Evolutionary conservation across 495 filamentous ascomycete species (phyloP).

Genomic region (Hyphodiscus hymeniophilus): DNA sequence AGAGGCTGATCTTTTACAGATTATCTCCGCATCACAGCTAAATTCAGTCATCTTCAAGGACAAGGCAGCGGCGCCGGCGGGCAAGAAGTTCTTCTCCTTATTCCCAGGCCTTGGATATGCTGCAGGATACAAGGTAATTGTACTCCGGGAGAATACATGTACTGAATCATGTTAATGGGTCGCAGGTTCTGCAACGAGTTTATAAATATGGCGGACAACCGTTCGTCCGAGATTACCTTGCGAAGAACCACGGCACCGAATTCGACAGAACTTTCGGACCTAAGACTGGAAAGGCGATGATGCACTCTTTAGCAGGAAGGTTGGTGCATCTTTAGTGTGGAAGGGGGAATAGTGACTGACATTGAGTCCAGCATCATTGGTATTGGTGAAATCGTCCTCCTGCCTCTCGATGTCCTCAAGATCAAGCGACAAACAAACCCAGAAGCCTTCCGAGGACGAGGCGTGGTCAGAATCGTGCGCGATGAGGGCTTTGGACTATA

Average conservation of each 20-base stretch:
- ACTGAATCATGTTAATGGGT: background rate
- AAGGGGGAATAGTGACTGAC: slow-evolving; percentile 11
- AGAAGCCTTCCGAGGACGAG: slow-evolving; percentile 91
- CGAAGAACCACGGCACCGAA: slow-evolving; percentile 64
- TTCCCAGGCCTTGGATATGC: slow-evolving; percentile 97
- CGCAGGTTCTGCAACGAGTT: slow-evolving; percentile 77
- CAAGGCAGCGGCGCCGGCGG: slow-evolving; percentile 59
- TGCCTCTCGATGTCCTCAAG: slow-evolving; percentile 95
- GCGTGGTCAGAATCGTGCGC: slow-evolving; percentile 76
- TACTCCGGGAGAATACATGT: too few species aligned
- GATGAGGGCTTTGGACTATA: slow-evolving; percentile 97
- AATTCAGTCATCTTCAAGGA: slow-evolving; percentile 94
- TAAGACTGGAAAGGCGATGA: slow-evolving; percentile 95
- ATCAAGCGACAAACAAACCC: slow-evolving; percentile 99
- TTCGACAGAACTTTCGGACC: slow-evolving; percentile 91
- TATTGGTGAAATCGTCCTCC: slow-evolving; percentile 91
- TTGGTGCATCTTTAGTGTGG: slow-evolving; percentile 25
- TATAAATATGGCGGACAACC: slow-evolving; percentile 99
- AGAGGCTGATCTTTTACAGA: slow-evolving; percentile 31
- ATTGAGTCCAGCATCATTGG: slow-evolving; percentile 66
- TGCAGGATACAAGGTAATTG: slow-evolving; percentile 96
- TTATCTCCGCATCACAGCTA: slow-evolving; percentile 51
- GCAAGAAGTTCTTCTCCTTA: slow-evolving; percentile 82
- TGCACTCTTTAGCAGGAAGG: slow-evolving; percentile 95
- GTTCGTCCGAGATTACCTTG: slow-evolving; percentile 85